Base-by-base conservation (phyloP, 192 early-diverging fungal genomes). In the Entomortierella lignicola region DNA sequence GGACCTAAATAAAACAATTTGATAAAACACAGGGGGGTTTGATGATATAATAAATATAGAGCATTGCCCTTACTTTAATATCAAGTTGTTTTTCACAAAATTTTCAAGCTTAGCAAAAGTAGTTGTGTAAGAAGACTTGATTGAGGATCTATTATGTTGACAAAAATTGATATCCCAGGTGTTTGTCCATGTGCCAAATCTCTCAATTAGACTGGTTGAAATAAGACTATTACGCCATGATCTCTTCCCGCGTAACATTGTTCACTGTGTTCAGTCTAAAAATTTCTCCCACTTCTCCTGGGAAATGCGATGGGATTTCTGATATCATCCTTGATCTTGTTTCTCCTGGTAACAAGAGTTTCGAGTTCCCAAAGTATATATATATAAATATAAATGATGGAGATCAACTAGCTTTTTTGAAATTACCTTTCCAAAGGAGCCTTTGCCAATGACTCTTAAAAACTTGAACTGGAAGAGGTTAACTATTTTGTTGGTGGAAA, bases 381-480 rank as follows among this genome's bases (percentile, higher is more conserved):
- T 42, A 42, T 42, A 10, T 42, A 13, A 10, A 10, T 13, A 6
- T 47, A 2, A 47, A 47, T 47, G 44, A 47, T 47, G 13, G 39
- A 10, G 8, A 42, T 42, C 39, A 20, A 11, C 20, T 15, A 47
- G 17, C 17, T 47, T 5, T 21, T 43, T 21, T 18, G 5, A 8
- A 15, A 4, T 55, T 83, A 95, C 94, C 88, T 95, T 96, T 43
- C 95, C 95, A 75, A 96, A 96, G 15, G 94, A 91, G 6, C 95
- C 95, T 77, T 90, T 89, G 7, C 95, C 95, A 63, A 96, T 89
- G 39, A 89, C 87, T 29, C 91, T 72, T 23, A 95, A 69, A 55
- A 96, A 81, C 52, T 93, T 88, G 82, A 96, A 96, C 59, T 96
- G 92, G 44, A 83, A 69, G 15, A 95, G 80, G 69, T 88, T 91